Base-by-base conservation (phyloP, 768 basidiomycete species). In the Leccinum olivaceopallidum region DNA sequence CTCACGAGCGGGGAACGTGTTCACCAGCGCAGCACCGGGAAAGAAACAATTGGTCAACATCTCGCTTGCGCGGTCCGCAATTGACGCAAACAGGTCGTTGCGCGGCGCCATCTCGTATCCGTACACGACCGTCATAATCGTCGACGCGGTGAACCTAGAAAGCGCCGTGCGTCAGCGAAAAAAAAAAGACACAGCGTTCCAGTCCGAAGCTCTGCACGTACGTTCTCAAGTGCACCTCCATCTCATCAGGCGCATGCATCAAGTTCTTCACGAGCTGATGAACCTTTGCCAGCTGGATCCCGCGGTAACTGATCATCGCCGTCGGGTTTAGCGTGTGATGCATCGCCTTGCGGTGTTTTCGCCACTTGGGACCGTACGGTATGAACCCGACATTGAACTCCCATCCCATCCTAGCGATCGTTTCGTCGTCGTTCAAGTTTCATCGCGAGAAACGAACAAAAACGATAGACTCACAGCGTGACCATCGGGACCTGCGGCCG, bases 321-420 rank as follows among this genome's bases (percentile, higher is more conserved):
- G 69, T 71, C n/a, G 68, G 71, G 49, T 68, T 69, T 62, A 79
- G 70, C n/a, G 65, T 65, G 37, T 79, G 75, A 47, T 78, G 77
- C 59, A 74, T 73, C 36, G 75, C 68, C 50, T 74, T 71, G 36
- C 78, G 65, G 57, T 79, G 75, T 34, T 62, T 67, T 8, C 77
- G 72, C 80, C 79, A 81, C 49, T 59, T 61, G 2, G 73, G 55
- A 1, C 76, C 77, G 59, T 80, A 79, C 2, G 65, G 71, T 62
- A 75, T 70, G 34, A 76, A 65, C 28, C 68, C 73, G 7, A 74
- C 65, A 55, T 76, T 73, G 59, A 77, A 78, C 53, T 76, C 75
- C 74, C 77, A 79, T 18, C 77, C 77, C 73, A 76, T 74, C 32
- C 66, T 66, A 13, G 51, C 8, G 8, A 42, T 42, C 9, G 8